phyloP scores from a whole-genome alignment of 2,329 filamentous ascomycete genomes.

The Mollisiaceae sp. region DNA sequence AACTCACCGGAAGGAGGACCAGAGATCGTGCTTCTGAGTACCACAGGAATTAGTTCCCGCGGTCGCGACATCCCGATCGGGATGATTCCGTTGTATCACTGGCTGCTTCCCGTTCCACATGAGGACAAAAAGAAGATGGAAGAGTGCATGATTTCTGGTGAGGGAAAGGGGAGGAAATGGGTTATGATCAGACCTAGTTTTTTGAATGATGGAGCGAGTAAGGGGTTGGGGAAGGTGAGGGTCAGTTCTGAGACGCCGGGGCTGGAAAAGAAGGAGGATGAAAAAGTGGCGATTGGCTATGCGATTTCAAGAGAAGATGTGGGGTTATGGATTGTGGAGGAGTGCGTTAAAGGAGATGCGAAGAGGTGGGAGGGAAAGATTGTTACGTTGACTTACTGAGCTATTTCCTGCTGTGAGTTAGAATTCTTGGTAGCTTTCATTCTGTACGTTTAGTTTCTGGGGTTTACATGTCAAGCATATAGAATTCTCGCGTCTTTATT shows the following conservation, averaged over 20 bases:
- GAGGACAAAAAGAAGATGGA: constrained; percentile 57
- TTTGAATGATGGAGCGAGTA: constrained; percentile 39
- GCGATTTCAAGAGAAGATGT: constrained; percentile 44
- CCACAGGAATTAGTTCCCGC: constrained; percentile 49
- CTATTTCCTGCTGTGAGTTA: background rate
- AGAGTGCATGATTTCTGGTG: constrained; percentile 37
- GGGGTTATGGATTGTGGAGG: constrained; percentile 43
- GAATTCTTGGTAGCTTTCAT: background rate
- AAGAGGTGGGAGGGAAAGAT: constrained; percentile 27
- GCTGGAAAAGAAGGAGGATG: constrained; percentile 16
- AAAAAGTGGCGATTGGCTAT: constrained; percentile 44
- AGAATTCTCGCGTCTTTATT: background rate
- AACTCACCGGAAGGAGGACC: constrained; percentile 38
- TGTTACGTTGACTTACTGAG: constrained; percentile 26
- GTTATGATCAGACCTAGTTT: constrained; percentile 39
- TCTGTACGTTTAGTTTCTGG: background rate
- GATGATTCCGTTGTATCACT: constrained; percentile 51
- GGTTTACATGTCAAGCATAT: background rate
- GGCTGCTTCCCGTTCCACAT: constrained; percentile 50
- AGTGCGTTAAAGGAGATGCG: constrained; percentile 26
- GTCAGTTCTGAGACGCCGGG: constrained; percentile 34
- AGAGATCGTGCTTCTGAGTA: constrained; percentile 47
- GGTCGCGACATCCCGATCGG: constrained; percentile 51
- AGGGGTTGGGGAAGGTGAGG: constrained; percentile 32
- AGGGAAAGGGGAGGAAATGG: constrained; percentile 31